Conservation (phyloP, 805 yeast species). For the Candida corydali region DNA sequence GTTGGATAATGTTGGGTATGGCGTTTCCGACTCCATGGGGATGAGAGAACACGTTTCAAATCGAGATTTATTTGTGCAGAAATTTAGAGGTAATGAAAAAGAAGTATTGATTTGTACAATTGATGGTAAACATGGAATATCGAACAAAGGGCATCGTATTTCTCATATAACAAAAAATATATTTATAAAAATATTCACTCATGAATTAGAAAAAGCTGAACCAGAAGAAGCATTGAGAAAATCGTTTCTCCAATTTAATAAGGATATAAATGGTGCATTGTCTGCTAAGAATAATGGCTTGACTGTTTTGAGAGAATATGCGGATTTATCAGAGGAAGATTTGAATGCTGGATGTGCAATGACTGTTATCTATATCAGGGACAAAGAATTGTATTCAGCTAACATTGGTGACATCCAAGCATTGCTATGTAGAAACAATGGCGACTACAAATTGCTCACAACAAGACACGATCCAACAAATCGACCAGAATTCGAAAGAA, state of each 20-base stretch:
- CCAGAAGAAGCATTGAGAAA: slow-evolving; percentile 76
- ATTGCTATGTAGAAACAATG: slow-evolving; percentile 71
- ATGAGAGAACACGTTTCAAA: slow-evolving; percentile 58
- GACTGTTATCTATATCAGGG: slow-evolving; percentile 74
- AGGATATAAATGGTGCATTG: slow-evolving; percentile 67
- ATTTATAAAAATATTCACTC: slow-evolving; percentile 63
- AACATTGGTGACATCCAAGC: slow-evolving; percentile 91
- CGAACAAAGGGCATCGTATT: slow-evolving; percentile 45
- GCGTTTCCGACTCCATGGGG: slow-evolving; percentile 88
- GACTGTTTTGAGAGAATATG: slow-evolving; percentile 30
- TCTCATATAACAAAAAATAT: slow-evolving; percentile 70
- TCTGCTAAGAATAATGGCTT: slow-evolving; percentile 41
- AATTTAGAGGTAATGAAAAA: slow-evolving; percentile 79
- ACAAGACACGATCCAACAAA: slow-evolving; percentile 81
- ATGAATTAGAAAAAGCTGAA: slow-evolving; percentile 58
- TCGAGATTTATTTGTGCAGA: slow-evolving; percentile 82
- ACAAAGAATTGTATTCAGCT: slow-evolving; percentile 68
- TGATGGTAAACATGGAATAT: slow-evolving; percentile 72
- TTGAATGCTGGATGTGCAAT: slow-evolving; percentile 80
- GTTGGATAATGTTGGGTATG: slow-evolving; percentile 72
- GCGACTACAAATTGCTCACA: slow-evolving; percentile 71
- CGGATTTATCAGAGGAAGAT: slow-evolving; percentile 59
- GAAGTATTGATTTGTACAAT: slow-evolving; percentile 79
- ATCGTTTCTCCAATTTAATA: slow-evolving; percentile 74
- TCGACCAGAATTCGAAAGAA: slow-evolving; percentile 74